Percentiles rank a stretch among this genome's conserved stretches.
phyloP scores from a whole-genome alignment of 2,329 filamentous ascomycete species.

The Pestalotiopsis sp. region DNA sequence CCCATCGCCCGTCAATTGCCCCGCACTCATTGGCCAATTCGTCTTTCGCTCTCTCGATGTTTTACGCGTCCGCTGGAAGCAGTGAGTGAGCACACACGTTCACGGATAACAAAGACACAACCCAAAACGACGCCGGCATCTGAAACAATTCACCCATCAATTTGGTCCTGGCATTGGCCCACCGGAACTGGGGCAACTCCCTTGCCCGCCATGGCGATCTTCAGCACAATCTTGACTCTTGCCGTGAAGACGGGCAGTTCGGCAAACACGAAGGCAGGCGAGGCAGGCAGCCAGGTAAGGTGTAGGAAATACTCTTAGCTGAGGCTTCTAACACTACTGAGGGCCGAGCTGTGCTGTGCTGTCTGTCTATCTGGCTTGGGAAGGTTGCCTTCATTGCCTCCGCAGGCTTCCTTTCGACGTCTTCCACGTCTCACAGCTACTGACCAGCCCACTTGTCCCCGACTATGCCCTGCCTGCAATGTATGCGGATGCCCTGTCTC shows the following conservation, averaged over 20 bases:
- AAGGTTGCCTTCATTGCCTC: slow-evolving; percentile 1
- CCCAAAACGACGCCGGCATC: not conserved
- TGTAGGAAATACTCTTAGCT: not conserved
- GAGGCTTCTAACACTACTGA: not conserved
- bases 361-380: slow-evolving; percentile 6
- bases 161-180: not conserved
- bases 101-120: not conserved
- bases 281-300: not conserved
- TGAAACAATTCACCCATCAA: not conserved
- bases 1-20: slow-evolving; percentile 2
- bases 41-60: not conserved
- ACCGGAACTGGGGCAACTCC: not conserved
- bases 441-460: not conserved
- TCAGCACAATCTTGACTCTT: not conserved
- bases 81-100: not conserved
- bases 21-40: slow-evolving; percentile 14
- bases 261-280: not conserved
- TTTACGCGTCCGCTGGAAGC: not conserved
- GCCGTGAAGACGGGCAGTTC: not conserved
- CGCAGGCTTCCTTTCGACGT: not conserved
- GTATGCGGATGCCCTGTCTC: slow-evolving; percentile 1
- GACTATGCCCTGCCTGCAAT: not conserved
- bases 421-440: not conserved
- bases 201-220: not conserved
- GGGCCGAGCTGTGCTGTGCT: not conserved